Evolutionary conservation across 2,329 filamentous ascomycete genomes (phyloP).

Genomic region (Nigrospora oryzae): DNA sequence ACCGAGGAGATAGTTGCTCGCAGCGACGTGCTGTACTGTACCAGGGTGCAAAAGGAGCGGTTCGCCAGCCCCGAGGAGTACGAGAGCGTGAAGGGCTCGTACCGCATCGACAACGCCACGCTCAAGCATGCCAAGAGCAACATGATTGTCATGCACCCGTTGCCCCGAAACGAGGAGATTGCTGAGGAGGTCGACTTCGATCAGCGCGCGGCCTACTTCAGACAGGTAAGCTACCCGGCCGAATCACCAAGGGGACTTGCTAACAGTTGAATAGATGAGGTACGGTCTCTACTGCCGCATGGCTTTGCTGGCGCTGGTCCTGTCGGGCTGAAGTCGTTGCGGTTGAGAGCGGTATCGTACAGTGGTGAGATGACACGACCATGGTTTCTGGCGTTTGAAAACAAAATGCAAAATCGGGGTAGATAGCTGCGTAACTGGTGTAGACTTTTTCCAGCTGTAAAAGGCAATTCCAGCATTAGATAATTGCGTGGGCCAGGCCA

Average conservation of each 20-base stretch:
- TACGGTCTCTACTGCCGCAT: constrained; percentile 98
- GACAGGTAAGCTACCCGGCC: constrained; percentile 72
- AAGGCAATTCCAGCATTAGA: constrained; percentile 20
- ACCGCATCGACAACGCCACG: constrained; percentile 83
- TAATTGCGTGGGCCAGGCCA: constrained; percentile 16
- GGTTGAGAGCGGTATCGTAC: constrained; percentile 7
- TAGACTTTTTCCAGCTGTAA: constrained; percentile 13
- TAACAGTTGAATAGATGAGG: constrained; percentile 65
- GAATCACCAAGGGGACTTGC: constrained; percentile 10
- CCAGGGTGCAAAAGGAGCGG: constrained; percentile 90
- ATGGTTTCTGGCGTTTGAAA: constrained; percentile 3
- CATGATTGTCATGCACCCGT: constrained; percentile 92
- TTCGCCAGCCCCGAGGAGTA: constrained; percentile 78
- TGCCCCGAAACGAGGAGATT: constrained; percentile 90
- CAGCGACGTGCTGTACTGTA: constrained; percentile 94
- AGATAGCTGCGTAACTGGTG: constrained; percentile 11
- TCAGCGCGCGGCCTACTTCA: constrained; percentile 92
- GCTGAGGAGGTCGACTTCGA: constrained; percentile 96
- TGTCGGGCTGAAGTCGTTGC: constrained; percentile 41
- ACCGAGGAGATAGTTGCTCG: constrained; percentile 79
- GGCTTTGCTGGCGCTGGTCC: constrained; percentile 89
- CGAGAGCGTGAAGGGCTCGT: constrained; percentile 78
- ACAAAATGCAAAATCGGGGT: constrained; percentile 6
- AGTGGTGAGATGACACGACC: constrained; percentile 5
- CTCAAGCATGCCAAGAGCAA: constrained; percentile 85